Percentiles rank a stretch among this genome's conserved stretches.
Conservation (phyloP, 225 moss, liverwort and hornwort species). For the Neckera pumila region DNA sequence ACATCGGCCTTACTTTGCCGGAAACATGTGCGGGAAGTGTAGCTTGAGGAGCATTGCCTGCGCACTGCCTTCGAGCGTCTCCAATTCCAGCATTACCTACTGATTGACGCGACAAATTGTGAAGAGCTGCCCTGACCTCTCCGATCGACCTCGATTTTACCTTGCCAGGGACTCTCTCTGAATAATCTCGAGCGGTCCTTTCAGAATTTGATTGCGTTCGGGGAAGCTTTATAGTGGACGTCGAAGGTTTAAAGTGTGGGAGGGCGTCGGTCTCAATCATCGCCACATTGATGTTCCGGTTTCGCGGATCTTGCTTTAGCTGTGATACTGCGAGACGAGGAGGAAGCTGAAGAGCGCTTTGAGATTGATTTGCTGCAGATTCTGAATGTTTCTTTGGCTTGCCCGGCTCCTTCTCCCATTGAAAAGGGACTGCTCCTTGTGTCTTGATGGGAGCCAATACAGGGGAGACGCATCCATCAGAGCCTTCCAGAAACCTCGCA, state of each 20-base stretch:
- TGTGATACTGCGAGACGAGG: conserved; percentile 9
- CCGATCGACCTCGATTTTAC: conserved; percentile 1
- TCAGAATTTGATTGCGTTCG: background rate
- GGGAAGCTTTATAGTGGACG: background rate
- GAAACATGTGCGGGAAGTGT: background rate
- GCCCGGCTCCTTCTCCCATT: conserved; percentile 76
- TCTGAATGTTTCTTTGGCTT: conserved; percentile 40
- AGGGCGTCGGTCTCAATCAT: background rate
- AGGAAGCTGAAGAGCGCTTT: conserved; percentile 17
- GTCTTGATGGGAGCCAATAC: conserved; percentile 37
- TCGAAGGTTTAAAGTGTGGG: background rate
- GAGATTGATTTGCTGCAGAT: background rate
- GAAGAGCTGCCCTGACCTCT: conserved; percentile 3
- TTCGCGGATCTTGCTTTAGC: background rate
- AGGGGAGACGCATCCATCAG: conserved; percentile 39
- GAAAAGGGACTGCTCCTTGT: conserved; percentile 53
- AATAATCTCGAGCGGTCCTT: background rate
- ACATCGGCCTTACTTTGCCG: conserved; percentile 12
- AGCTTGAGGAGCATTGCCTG: background rate
- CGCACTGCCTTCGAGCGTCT: background rate
- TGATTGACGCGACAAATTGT: conserved; percentile 19
- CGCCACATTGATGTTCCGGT: background rate
- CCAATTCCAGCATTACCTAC: background rate
- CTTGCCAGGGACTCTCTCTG: background rate
- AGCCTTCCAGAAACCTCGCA: conserved; percentile 43